A percentile compares a stretch with the other conserved stretches of the same genome.
Conservation (phyloP, 2,329 filamentous ascomycete species). For the Fusarium temperatum region DNA sequence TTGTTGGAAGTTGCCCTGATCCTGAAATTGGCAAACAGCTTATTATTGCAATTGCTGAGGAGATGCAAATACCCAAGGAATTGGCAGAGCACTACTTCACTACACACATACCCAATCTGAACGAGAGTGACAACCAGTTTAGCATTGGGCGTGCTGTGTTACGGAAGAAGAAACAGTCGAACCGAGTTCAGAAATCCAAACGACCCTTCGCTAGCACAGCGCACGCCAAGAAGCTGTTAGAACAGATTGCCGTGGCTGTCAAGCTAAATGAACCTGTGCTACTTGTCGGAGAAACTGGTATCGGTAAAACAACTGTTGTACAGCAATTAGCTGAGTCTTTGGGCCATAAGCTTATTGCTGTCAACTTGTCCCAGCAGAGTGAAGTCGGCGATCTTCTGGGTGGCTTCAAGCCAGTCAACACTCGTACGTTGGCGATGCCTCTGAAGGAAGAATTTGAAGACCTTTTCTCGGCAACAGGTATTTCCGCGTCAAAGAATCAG, state of each 20-base stretch:
- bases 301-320: constrained; percentile 95
- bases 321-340: constrained; percentile 89
- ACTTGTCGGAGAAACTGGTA: constrained; percentile 98
- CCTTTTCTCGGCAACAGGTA: constrained; percentile 83
- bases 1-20: constrained; percentile 81
- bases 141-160: constrained; percentile 73
- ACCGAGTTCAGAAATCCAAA: constrained; percentile 60
- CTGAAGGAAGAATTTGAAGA: constrained; percentile 94
- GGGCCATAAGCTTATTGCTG: constrained; percentile 86
- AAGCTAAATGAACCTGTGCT: constrained; percentile 87
- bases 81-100: constrained; percentile 80
- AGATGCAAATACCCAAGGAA: constrained; percentile 86
- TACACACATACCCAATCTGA: constrained; percentile 75
- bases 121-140: constrained; percentile 66
- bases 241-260: constrained; percentile 86
- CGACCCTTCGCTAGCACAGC: constrained; percentile 87
- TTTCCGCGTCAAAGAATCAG: constrained; percentile 87
- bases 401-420: constrained; percentile 95
- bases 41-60: constrained; percentile 78
- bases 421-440: constrained; percentile 85
- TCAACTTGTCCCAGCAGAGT: constrained; percentile 97
- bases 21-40: constrained; percentile 67
- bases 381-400: constrained; percentile 96
- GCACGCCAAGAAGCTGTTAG: constrained; percentile 84
- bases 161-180: constrained; percentile 63